Base-by-base conservation (phyloP, 352 stramenopile genomes). In the Globisporangium spinosum region DNA sequence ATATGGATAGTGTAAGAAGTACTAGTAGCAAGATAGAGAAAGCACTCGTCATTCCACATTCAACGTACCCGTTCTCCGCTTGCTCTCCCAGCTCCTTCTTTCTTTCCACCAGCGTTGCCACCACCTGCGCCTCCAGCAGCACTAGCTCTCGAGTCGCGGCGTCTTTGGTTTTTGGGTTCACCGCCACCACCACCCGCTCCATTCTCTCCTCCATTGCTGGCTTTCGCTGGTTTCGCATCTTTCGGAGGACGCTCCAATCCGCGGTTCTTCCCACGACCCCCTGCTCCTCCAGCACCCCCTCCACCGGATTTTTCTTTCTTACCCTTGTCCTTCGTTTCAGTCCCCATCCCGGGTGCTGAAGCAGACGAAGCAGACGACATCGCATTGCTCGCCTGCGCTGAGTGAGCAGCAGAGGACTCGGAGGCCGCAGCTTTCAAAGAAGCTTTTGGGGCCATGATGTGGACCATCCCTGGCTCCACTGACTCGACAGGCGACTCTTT, bases 361-460 rank as follows among this genome's bases (percentile, higher is more conserved):
- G 23, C 40, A 40, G 66, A 17, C 29, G 35, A 43, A 25, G 29
- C 40, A 40, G 66, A 17, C 23, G 51, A 51, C n/a, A 29, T 29
- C 8, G 10, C 57, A 29, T n/a, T 29, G 47, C 12, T 10, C n/a
- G 25, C 32, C 15, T 22, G 13, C 2, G 15, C 40, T 9, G 17
- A 49, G 40, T 49, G 13, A 35, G 6, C 8, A 29, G 40, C 57
- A 70, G 63, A 32, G n/a, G 51, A 34, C 2, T 54, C 47, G 53
- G 40, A 35, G 54, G 4, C 40, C 15, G 64, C 47, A 67, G 54
- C 17, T 13, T 56, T 64, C 12, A 57, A 22, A 29, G 62, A 22
- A 29, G 62, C 51, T 63, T 82, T 88, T 5, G 72, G 68, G 3
- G 74, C 67, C 82, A 90, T 89, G 32, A 90, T 89, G 34, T 77